A percentile compares a stretch with the other conserved stretches of the same genome.
phyloP scores from a whole-genome alignment of 129 eudicot genomes.

The Cynara cardunculus region DNA sequence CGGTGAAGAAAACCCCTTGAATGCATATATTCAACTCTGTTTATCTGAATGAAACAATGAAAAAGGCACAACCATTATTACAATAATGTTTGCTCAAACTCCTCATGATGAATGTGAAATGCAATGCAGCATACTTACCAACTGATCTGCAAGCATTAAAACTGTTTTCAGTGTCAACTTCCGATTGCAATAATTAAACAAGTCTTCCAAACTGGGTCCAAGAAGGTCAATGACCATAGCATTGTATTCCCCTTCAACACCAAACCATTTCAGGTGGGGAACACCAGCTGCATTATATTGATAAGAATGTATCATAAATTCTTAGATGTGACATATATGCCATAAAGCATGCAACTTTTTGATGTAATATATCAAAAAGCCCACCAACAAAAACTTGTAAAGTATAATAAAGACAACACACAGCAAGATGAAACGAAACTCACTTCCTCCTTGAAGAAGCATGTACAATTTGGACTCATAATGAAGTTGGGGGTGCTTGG shows the following conservation, averaged over 20 bases:
- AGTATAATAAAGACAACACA: background rate
- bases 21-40: constrained; percentile 94
- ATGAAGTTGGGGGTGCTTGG: constrained; percentile 91
- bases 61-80: constrained; percentile 11
- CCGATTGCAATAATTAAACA: constrained; percentile 82
- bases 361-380: background rate
- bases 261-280: constrained; percentile 87
- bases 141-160: constrained; percentile 91
- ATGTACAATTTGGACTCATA: constrained; percentile 85
- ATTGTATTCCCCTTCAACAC: constrained; percentile 85
- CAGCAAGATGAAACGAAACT: constrained; percentile 29
- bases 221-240: constrained; percentile 91
- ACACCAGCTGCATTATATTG: constrained; percentile 62
- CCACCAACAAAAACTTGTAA: background rate
- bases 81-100: background rate
- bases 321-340: background rate
- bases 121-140: constrained; percentile 43
- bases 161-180: constrained; percentile 79
- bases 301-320: background rate
- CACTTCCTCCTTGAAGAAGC: constrained; percentile 96
- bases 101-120: background rate
- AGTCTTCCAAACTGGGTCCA: constrained; percentile 94
- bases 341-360: background rate
- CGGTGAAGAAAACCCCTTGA: constrained; percentile 93
- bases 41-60: constrained; percentile 42